These are phyloP conservation scores for Populus tomentosa DNA, from an alignment of 441 rosid genomes.

Conservation along the genomic window DNA sequence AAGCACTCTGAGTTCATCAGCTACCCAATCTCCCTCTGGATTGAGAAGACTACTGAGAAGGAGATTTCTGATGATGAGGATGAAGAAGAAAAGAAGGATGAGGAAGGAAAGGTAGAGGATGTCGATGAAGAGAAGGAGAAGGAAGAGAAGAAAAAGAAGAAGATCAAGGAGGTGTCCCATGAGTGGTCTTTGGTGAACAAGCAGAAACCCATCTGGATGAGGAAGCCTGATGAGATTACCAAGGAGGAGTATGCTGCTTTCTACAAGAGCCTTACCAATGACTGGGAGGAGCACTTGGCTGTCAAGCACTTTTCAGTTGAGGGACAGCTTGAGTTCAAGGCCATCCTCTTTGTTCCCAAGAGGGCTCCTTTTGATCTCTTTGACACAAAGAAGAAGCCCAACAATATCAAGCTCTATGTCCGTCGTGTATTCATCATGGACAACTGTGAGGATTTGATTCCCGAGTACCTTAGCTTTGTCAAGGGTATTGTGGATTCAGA, in stretches of 20 bases:
- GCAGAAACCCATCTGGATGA: not conserved
- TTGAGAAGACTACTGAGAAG: not conserved
- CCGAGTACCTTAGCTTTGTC: constrained; percentile 21
- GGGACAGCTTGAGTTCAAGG: not conserved
- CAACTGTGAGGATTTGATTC: not conserved
- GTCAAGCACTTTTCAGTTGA: not conserved
- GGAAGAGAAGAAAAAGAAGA: not conserved
- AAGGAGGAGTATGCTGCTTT: not conserved
- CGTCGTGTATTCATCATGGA: not conserved
- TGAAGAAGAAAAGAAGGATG: not conserved
- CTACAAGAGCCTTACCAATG: not conserved
- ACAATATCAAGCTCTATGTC: not conserved
- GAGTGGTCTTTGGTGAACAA: not conserved
- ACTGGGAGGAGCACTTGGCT: not conserved
- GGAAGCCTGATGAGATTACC: not conserved
- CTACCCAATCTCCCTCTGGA: not conserved
- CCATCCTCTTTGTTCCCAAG: not conserved
- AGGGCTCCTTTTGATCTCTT: not conserved
- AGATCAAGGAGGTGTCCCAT: not conserved
- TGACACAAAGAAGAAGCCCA: not conserved
- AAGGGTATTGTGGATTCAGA: constrained; percentile 62
- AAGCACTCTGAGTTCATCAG: not conserved
- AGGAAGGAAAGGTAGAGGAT: not conserved
- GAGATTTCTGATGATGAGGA: not conserved
- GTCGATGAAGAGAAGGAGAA: not conserved